These are phyloP conservation scores for Eimeria falciformis DNA, from an alignment of 169 alveolate species.

Conservation along the genomic window DNA sequence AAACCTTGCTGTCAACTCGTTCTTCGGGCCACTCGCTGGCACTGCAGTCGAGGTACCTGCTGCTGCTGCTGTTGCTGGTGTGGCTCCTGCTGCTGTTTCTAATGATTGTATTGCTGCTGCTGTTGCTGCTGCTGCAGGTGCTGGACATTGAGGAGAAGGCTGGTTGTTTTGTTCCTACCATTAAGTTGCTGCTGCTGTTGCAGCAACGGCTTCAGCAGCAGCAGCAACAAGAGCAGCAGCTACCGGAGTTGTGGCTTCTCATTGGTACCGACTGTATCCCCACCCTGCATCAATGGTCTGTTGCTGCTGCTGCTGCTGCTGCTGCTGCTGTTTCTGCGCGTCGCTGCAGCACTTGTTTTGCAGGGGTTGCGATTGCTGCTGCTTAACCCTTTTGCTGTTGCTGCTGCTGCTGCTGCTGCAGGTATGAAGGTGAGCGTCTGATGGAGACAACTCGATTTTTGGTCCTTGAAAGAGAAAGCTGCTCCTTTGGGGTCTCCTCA, in stretches of 20 bases:
- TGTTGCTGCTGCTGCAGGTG: conserved; percentile 26
- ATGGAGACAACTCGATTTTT: too few species aligned
- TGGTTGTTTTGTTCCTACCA: not conserved
- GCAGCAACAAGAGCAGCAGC: not conserved
- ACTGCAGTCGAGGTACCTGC: not conserved
- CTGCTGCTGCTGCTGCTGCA: not conserved
- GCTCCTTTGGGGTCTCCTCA: too few species aligned
- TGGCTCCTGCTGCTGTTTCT: conserved; percentile 4
- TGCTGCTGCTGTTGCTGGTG: conserved; percentile 39
- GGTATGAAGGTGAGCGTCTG: not conserved
- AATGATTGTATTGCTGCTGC: conserved; percentile 23
- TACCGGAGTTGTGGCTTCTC: conserved; percentile 23
- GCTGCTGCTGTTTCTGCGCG: not conserved
- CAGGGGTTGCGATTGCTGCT: not conserved
- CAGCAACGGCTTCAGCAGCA: not conserved
- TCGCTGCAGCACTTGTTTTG: too few species aligned
- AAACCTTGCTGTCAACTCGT: conserved; percentile 17
- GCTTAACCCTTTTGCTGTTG: not conserved
- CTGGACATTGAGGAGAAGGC: not conserved
- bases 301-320: not conserved
- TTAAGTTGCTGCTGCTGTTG: not conserved
- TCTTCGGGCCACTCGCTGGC: conserved; percentile 47
- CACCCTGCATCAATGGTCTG: not conserved
- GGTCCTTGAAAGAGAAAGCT: too few species aligned
- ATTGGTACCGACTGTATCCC: conserved; percentile 7